Conservation (phyloP, 768 basidiomycete species). For the Boletus tylopilopsis region DNA sequence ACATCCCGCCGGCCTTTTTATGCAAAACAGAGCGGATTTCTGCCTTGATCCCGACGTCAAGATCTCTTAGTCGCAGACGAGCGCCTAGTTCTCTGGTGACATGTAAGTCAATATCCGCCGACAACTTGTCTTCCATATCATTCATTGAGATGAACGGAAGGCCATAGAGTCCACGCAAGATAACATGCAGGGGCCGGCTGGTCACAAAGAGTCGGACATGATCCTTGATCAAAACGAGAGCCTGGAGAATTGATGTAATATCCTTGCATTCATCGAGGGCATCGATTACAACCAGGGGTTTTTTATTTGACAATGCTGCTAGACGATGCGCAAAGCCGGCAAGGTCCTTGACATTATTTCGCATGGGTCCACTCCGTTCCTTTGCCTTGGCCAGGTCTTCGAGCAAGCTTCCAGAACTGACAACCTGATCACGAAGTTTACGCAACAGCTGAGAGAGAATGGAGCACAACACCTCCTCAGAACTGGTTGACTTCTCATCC, state of each 20-base stretch:
- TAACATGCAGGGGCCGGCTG: background rate
- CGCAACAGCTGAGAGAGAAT: background rate
- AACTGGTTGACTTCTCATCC: background rate
- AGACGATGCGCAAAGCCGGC: background rate
- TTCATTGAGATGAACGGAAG: background rate
- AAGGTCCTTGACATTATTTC: background rate
- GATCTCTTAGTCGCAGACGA: background rate
- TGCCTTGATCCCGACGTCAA: background rate
- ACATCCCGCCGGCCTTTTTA: too few species aligned
- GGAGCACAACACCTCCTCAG: background rate
- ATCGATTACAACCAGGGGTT: background rate
- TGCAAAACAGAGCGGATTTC: background rate
- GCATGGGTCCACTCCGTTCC: background rate
- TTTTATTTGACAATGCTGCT: background rate
- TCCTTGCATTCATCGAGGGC: conserved; percentile 2
- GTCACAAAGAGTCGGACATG: background rate
- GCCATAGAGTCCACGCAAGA: background rate
- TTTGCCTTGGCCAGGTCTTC: background rate
- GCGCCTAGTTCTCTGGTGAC: background rate
- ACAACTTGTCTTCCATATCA: background rate
- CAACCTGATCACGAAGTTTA: background rate
- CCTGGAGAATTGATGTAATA: background rate
- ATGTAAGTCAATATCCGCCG: background rate
- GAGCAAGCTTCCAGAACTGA: background rate
- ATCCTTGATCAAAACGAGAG: background rate